Base-by-base conservation (phyloP, 139 green algal genomes). In the Chlamydomonas sphaeroides region DNA sequence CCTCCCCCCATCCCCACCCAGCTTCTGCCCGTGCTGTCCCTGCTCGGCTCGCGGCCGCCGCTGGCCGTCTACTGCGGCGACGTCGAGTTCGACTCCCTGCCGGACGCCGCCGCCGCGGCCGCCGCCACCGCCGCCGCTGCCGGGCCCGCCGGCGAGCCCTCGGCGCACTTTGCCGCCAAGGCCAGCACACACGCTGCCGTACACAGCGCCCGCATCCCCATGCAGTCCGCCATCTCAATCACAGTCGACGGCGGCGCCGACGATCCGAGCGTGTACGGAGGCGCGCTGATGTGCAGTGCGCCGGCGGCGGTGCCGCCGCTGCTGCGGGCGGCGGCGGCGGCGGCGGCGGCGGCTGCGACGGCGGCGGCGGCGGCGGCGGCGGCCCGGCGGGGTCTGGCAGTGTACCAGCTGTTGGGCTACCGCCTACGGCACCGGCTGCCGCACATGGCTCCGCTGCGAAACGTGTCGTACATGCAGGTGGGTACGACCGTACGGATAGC, bases 51-150 rank as follows among this genome's bases (percentile, higher is more conserved):
- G 4, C 48, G 48, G 23, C 68, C 68, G 15, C 68, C 68, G 2
- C 21, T 77, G 68, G 68, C 48, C 17, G 32, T 77, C n/a, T 77
- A 77, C 48, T 65, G 68, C 68, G 68, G 68, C 3, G 68, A 77
- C 32, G 45, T 63, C 23, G 68, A 63, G 48, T 15, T 63, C n/a
- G 68, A 77, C 45, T 45, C 25, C 10, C 67, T 74, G 33, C 5
- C 26, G 7, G 5, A 2, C 41, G 26, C 28, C 62, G 5, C 62
- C 32, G 32, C 33, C 14, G 25, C 15, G 2, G 4, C 15, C n/a
- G 68, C 45, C n/a, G 32, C 68, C 32, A 45, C 32, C n/a, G 65
- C 7, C 15, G 32, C 21, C 32, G 45, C 68, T 1, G 42, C 67
- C 10, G 42, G 26, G 41, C 8, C 15, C 17, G 42, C 53, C 53